These are phyloP conservation scores for Cystobasidiopsis lactophilus DNA, from an alignment of 768 basidiomycete genomes.

Conservation along the genomic window DNA sequence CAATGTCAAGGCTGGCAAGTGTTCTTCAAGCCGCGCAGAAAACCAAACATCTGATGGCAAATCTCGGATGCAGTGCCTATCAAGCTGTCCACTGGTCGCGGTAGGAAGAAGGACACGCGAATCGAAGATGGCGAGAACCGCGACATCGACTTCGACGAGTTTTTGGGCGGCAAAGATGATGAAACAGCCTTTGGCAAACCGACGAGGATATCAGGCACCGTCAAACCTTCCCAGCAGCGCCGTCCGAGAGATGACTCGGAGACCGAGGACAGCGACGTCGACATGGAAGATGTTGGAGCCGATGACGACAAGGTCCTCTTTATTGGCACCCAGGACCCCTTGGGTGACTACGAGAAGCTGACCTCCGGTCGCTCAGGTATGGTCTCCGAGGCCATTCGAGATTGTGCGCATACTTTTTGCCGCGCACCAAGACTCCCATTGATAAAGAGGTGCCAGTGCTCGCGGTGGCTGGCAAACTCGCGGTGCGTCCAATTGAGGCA, in stretches of 20 bases:
- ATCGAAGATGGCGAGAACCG: conserved; percentile 2
- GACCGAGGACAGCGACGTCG: background rate
- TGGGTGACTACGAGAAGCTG: no score
- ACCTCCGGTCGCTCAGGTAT: no score
- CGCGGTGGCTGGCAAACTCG: background rate
- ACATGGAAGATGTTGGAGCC: background rate
- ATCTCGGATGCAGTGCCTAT: conserved; percentile 23
- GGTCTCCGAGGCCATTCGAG: background rate
- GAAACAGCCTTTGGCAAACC: background rate
- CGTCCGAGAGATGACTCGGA: background rate
- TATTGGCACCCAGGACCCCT: no score
- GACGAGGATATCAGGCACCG: no score
- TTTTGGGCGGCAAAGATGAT: conserved; percentile 8
- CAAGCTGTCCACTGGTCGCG: conserved; percentile 9
- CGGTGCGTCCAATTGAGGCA: background rate
- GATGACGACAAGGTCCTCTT: no score
- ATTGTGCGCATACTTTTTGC: no score
- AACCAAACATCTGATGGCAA: background rate
- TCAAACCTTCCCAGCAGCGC: no score
- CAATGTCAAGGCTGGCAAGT: conserved; percentile 54
- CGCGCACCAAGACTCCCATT: no score
- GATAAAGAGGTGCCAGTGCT: background rate
- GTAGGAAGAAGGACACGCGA: conserved; percentile 9
- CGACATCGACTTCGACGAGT: background rate
- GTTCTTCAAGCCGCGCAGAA: background rate